Conservation (phyloP, 768 basidiomycete species). For the Lactarius akahatsu region DNA sequence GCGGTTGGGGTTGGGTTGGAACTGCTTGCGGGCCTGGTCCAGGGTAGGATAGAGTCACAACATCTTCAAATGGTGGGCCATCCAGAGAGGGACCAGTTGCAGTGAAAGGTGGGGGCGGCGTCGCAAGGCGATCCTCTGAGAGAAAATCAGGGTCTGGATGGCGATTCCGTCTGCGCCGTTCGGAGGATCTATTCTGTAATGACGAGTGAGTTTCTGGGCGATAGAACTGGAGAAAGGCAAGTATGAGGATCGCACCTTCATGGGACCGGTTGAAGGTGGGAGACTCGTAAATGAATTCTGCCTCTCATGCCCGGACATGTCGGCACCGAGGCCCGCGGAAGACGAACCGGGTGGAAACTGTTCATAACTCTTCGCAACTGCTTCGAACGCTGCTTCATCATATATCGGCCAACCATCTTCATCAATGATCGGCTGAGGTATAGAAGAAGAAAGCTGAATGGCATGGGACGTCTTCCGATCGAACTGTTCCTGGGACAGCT, state of each 20-base stretch:
- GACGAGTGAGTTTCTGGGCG: background rate
- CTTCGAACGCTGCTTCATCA: constrained; percentile 21
- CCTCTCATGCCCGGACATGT: background rate
- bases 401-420: constrained; percentile 25
- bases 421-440: constrained; percentile 1
- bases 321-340: constrained; percentile 9
- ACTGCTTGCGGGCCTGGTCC: constrained; percentile 30
- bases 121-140: constrained; percentile 16
- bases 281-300: background rate
- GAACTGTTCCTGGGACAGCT: constrained; percentile 22
- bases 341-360: constrained; percentile 14
- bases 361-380: constrained; percentile 12
- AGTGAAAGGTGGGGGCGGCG: constrained; percentile 44
- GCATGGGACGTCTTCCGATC: constrained; percentile 22
- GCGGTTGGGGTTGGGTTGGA: constrained; percentile 11
- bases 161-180: constrained; percentile 6
- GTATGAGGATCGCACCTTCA: constrained; percentile 16
- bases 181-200: background rate
- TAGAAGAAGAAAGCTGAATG: constrained; percentile 11
- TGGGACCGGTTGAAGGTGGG: constrained; percentile 2
- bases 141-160: constrained; percentile 1
- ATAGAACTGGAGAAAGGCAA: background rate
- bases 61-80: constrained; percentile 40
- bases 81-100: constrained; percentile 40
- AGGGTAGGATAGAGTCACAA: constrained; percentile 30